Evolutionary conservation across 768 basidiomycete species (phyloP), one percentile per base, ranked within the genome.

Genomic region (Lanmaoa rubissima): DNA sequence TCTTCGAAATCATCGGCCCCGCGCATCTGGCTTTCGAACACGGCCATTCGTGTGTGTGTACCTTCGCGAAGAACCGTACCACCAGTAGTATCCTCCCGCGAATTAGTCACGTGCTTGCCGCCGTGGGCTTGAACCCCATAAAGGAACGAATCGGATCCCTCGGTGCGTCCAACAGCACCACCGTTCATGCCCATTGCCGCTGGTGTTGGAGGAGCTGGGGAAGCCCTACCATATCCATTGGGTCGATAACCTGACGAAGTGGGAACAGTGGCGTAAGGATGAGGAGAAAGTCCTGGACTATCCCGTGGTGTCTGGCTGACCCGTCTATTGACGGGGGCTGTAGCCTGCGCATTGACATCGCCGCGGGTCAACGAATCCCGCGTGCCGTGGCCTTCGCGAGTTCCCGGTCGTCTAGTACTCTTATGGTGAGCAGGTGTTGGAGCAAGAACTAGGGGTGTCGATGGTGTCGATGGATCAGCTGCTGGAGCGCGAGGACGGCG

Each of bases 231-330:
- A 59, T 85, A 88, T 53, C 72, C 68, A 56, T 71, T 70, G 38
- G 74, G 70, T 17, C 86, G 83, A 66, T 84, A 85, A 4, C 80
- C 82, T 42, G 76, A 79, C 1, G 82, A 75, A 54, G 78, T 81
- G 7, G 85, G 82, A 8, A 84, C 82, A 36, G 81, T 77, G 10
- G 88, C 90, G 54, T 91, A 92, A 34, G 90, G 90, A 66, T 92
- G 90, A 32, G 85, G 74, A 19, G 79, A 73, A 40, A 86, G 76
- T 11, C 78, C 78, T 32, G 69, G 75, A 17, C 66, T 64, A 34
- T 81, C 80, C 52, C 80, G 75, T 52, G 81, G 81, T 50, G 81
- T 82, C 65, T 88, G 86, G 65, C 89, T 90, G 4, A 79, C 79
- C 39, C 90, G 82, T 50, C 88, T 81, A 64, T 84, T 84, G 9